A percentile compares a stretch with the other conserved stretches of the same genome.
Conservation (phyloP, 441 rosid genomes). For the Sinapis alba region DNA sequence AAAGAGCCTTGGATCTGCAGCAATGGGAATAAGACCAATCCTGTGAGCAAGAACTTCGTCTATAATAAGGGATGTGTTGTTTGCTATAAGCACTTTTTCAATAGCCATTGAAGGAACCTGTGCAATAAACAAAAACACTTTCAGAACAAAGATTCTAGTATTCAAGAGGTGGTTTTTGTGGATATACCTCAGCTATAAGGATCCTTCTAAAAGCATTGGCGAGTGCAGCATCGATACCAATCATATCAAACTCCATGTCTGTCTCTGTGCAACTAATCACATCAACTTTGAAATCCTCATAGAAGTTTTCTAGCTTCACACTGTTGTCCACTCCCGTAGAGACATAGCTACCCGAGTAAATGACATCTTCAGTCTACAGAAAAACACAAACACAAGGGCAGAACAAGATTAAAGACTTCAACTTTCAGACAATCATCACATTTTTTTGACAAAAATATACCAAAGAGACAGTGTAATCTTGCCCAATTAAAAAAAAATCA, state of each 20-base stretch:
- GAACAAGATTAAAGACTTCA: constrained; percentile 15
- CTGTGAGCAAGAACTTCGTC: constrained; percentile 97
- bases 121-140: not conserved
- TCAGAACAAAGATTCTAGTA: not conserved
- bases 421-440: not conserved
- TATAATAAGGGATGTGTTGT: constrained; percentile 84
- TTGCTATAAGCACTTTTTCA: constrained; percentile 87
- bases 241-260: constrained; percentile 81
- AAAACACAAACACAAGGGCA: constrained; percentile 12
- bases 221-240: constrained; percentile 78
- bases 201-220: constrained; percentile 95
- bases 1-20: constrained; percentile 82
- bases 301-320: constrained; percentile 52
- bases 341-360: constrained; percentile 80
- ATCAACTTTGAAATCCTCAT: constrained; percentile 62
- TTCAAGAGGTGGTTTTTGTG: not conserved
- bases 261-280: constrained; percentile 51
- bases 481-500: not conserved
- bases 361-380: constrained; percentile 58
- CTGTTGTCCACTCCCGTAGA: constrained; percentile 75
- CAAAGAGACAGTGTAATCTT: not conserved
- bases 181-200: constrained; percentile 81
- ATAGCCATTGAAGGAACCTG: constrained; percentile 97
- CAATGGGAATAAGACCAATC: constrained; percentile 88
- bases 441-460: not conserved